These are phyloP conservation scores for Amoeboaphelidium protococcarum DNA, from an alignment of 371 early-diverging fungal species.

Conservation along the genomic window DNA sequence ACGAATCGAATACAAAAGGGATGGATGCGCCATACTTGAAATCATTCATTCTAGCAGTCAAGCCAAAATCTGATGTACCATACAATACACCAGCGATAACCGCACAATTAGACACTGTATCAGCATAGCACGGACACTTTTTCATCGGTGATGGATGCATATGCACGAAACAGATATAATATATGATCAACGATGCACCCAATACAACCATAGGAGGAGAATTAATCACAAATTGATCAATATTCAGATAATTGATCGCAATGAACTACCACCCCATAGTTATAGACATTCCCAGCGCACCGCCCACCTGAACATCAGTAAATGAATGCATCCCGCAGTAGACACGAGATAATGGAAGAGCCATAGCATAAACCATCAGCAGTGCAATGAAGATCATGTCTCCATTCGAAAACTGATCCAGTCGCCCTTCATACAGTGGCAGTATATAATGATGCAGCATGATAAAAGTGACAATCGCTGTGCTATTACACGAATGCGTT, in stretches of 20 bases:
- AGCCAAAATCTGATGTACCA: conserved; percentile 23
- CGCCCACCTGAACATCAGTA: conserved; percentile 32
- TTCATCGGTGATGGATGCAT: conserved; percentile 44
- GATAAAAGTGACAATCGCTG: conserved; percentile 33
- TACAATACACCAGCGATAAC: conserved; percentile 33
- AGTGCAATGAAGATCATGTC: conserved; percentile 15
- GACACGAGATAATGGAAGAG: conserved; percentile 33
- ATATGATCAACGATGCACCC: not conserved
- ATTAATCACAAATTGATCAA: conserved; percentile 1
- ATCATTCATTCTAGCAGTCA: too few relatives aligned
- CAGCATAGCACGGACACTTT: conserved; percentile 52
- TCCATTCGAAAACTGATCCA: conserved; percentile 4
- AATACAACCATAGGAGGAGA: not conserved
- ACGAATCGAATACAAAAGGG: too few relatives aligned
- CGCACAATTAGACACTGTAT: conserved; percentile 42
- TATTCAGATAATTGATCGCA: conserved; percentile 22
- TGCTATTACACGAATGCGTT: conserved; percentile 43
- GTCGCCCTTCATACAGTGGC: conserved; percentile 2
- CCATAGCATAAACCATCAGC: conserved; percentile 24
- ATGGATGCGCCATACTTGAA: too few relatives aligned
- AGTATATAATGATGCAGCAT: conserved; percentile 17
- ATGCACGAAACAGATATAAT: conserved; percentile 1
- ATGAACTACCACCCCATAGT: conserved; percentile 24
- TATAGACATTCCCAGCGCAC: conserved; percentile 23
- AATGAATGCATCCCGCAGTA: conserved; percentile 45